These are phyloP conservation scores for Xylaria sp. DNA, from an alignment of 2,329 filamentous ascomycete genomes.

Conservation along the genomic window DNA sequence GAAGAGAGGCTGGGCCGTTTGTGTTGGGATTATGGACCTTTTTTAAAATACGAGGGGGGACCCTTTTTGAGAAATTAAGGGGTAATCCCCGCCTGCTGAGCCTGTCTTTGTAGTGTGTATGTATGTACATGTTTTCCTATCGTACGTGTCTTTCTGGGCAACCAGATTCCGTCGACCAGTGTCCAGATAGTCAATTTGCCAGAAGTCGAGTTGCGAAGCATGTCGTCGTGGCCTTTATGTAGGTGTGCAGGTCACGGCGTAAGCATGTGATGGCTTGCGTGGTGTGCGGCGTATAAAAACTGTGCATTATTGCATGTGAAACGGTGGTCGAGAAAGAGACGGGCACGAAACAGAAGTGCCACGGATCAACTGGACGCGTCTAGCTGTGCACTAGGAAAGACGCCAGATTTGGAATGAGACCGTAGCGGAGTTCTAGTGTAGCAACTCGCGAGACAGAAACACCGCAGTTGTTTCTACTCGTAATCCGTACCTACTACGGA, in stretches of 20 bases:
- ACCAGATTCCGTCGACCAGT: background rate
- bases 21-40: background rate
- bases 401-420: too few relatives aligned
- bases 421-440: too few relatives aligned
- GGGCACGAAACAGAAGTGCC: too few relatives aligned
- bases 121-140: background rate
- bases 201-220: background rate
- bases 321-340: too few relatives aligned
- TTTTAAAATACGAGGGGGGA: background rate
- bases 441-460: too few relatives aligned
- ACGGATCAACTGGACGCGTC: too few relatives aligned
- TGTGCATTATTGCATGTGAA: background rate
- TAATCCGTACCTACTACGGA: too few relatives aligned
- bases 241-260: background rate
- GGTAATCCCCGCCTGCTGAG: background rate
- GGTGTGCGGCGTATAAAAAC: background rate
- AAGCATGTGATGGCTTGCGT: background rate
- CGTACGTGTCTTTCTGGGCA: background rate
- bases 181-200: background rate
- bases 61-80: constrained; percentile 7
- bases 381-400: too few relatives aligned
- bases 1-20: background rate
- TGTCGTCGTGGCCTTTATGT: too few relatives aligned
- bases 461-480: too few relatives aligned
- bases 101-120: too few relatives aligned